Conservation (phyloP, 208 protist species). For the Porcisia hertigi region DNA sequence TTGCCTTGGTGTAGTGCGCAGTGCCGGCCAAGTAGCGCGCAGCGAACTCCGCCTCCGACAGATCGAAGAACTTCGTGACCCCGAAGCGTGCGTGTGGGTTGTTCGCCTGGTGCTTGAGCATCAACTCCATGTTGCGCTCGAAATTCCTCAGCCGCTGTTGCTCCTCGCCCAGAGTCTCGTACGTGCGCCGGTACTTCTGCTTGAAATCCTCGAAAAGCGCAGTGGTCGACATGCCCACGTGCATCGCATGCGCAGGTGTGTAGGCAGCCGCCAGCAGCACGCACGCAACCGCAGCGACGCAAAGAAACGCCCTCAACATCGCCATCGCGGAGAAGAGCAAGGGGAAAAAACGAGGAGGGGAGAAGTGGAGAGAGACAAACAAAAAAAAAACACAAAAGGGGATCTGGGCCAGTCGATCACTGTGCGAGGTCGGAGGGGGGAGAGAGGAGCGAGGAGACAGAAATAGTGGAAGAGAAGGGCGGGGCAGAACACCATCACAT, state of each 20-base stretch:
- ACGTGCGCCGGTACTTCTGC: slow-evolving; percentile 34
- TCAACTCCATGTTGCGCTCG: slow-evolving; percentile 39
- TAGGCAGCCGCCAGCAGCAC: slow-evolving; percentile 21
- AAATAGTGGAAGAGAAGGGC: not conserved
- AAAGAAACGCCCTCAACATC: slow-evolving; percentile 11
- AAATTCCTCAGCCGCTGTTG: slow-evolving; percentile 37
- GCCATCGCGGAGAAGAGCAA: slow-evolving; percentile 15
- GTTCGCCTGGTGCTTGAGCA: slow-evolving; percentile 29
- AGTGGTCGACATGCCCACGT: slow-evolving; percentile 15
- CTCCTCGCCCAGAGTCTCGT: slow-evolving; percentile 42
- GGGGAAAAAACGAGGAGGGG: not conserved
- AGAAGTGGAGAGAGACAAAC: not conserved
- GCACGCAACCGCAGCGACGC: slow-evolving; percentile 24
- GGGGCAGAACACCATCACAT: not conserved
- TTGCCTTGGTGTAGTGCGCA: slow-evolving; percentile 31
- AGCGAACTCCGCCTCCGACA: slow-evolving; percentile 57
- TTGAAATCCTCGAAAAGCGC: slow-evolving; percentile 52
- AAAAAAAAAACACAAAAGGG: not conserved
- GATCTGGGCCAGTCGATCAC: not conserved
- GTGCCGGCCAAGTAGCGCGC: slow-evolving; percentile 41
- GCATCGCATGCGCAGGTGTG: slow-evolving; percentile 17
- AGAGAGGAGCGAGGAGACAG: not conserved
- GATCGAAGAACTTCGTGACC: slow-evolving; percentile 64
- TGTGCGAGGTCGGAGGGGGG: not conserved
- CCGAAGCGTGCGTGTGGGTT: slow-evolving; percentile 66